Percentiles rank a stretch among this genome's conserved stretches.
These are phyloP conservation scores for Capronia coronata DNA, from an alignment of 2,329 filamentous ascomycete species.

Conservation along the genomic window DNA sequence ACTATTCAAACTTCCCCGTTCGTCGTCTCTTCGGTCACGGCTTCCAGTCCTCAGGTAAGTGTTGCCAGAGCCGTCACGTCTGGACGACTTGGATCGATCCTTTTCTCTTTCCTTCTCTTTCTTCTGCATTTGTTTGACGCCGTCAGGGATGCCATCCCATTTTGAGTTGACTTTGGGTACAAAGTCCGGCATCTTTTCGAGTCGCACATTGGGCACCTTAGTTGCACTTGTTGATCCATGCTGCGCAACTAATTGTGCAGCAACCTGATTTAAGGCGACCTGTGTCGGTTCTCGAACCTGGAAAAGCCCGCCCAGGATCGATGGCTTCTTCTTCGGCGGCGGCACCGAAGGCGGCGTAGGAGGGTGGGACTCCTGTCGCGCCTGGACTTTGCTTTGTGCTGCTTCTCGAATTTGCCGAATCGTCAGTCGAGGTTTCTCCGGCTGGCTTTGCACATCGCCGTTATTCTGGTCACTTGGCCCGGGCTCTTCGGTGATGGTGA, in stretches of 20 bases:
- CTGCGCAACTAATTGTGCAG: slow-evolving; percentile 33
- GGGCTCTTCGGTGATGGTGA: neutral
- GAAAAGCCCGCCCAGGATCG: slow-evolving; percentile 41
- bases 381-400: slow-evolving; percentile 8
- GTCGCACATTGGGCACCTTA: slow-evolving; percentile 36
- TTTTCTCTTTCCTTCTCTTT: slow-evolving; percentile 19
- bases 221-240: slow-evolving; percentile 37
- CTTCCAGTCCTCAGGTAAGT: slow-evolving; percentile 1
- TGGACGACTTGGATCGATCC: slow-evolving; percentile 7
- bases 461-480: neutral
- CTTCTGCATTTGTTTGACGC: slow-evolving; percentile 33
- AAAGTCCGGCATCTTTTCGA: slow-evolving; percentile 42
- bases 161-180: slow-evolving; percentile 51
- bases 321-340: slow-evolving; percentile 32
- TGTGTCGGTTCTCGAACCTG: slow-evolving; percentile 46
- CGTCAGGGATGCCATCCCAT: slow-evolving; percentile 48
- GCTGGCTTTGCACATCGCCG: neutral
- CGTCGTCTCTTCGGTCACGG: neutral
- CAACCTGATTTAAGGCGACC: slow-evolving; percentile 42
- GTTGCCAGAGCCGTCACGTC: slow-evolving; percentile 4
- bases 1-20: slow-evolving; percentile 3
- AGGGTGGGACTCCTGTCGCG: neutral
- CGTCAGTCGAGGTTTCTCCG: slow-evolving; percentile 12
- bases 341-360: neutral
- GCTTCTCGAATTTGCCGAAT: slow-evolving; percentile 17